phyloP scores from a whole-genome alignment of 352 stramenopile species.

The Saprolegnia parasitica region DNA sequence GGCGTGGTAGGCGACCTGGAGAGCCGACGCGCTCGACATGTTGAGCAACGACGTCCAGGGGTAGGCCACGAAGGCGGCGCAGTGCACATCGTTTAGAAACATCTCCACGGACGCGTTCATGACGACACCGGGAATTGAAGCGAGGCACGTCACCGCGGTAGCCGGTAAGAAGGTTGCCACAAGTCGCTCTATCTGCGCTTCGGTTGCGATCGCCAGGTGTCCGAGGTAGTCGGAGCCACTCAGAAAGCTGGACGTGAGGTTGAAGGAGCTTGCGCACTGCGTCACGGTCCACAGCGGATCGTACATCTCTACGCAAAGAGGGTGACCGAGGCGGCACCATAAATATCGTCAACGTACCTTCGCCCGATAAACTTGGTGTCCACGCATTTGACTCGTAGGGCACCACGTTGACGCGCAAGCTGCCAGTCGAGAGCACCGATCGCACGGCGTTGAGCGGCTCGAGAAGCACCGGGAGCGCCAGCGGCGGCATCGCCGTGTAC shows the following conservation, averaged over 20 bases:
- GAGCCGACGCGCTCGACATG: constrained; percentile 1
- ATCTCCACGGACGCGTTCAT: not conserved
- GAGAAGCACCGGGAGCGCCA: too few relatives aligned
- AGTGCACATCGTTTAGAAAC: not conserved
- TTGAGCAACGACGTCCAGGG: constrained; percentile 9
- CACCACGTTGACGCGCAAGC: too few relatives aligned
- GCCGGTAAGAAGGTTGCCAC: not conserved
- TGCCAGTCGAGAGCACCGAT: too few relatives aligned
- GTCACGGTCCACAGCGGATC: constrained; percentile 2
- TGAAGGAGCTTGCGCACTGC: not conserved
- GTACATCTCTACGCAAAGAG: not conserved
- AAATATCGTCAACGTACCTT: too few relatives aligned
- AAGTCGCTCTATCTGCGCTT: not conserved
- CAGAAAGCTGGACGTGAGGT: not conserved
- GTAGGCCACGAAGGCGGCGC: not conserved
- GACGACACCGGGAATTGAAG: not conserved
- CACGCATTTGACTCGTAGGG: too few relatives aligned
- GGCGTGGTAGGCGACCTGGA: not conserved
- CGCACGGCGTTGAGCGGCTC: too few relatives aligned
- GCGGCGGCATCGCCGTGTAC: too few relatives aligned
- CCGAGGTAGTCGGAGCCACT: not conserved
- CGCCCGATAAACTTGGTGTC: too few relatives aligned
- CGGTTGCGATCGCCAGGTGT: not conserved
- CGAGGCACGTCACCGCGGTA: not conserved
- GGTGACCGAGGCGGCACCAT: too few relatives aligned